Conservation (phyloP, 23 red algal species). For the Agarophyton chilense region DNA sequence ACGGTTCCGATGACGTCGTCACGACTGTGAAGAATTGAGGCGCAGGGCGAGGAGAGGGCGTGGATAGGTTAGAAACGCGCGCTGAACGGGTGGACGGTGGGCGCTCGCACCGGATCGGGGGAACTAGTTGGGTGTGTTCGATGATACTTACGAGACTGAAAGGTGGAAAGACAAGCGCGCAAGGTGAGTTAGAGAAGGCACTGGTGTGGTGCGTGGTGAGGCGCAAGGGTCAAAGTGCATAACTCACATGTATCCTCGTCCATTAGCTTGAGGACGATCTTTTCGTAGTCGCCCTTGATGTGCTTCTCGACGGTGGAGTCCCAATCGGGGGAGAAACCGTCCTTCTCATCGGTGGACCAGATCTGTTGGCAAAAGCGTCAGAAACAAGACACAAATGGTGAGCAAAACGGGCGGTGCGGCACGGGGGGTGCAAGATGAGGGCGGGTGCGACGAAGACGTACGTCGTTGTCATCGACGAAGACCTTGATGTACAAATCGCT, state of each 20-base stretch:
- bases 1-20: slow-evolving; percentile 58
- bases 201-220: not conserved
- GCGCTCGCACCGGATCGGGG: too few relatives aligned
- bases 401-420: not conserved
- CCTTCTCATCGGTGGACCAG: slow-evolving; percentile 65
- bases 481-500: slow-evolving; percentile 66
- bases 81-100: too few relatives aligned
- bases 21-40: too few relatives aligned
- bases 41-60: too few relatives aligned
- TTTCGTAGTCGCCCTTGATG: slow-evolving; percentile 72
- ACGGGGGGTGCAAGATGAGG: not conserved
- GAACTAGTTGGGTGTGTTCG: not conserved
- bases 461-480: slow-evolving; percentile 57
- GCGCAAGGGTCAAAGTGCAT: too few relatives aligned
- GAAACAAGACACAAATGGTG: not conserved
- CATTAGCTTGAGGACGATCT: slow-evolving; percentile 64
- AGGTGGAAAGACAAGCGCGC: too few relatives aligned
- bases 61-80: too few relatives aligned
- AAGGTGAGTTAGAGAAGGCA: not conserved
- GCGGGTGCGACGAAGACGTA: not conserved
- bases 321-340: slow-evolving; percentile 47
- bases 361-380: slow-evolving; percentile 2
- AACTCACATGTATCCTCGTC: slow-evolving; percentile 68
- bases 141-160: not conserved
- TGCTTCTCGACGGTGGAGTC: slow-evolving; percentile 62